Base-by-base conservation (phyloP, 495 filamentous ascomycete genomes). In the Penicillium paradoxum region DNA sequence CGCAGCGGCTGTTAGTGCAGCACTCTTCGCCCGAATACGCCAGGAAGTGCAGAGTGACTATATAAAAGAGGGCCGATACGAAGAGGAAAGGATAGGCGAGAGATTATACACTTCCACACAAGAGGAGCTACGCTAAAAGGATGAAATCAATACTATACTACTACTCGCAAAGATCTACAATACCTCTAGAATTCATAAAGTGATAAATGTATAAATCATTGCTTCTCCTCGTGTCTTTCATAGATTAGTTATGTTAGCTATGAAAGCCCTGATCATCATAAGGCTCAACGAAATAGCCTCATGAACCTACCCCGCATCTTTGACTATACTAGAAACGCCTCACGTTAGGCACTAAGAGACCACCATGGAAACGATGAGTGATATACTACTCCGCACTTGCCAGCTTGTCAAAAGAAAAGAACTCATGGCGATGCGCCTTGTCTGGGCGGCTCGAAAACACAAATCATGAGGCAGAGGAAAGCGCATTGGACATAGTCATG, bases 21-120 rank as follows among this genome's bases (percentile, higher is more conserved):
- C 56, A 42, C 34, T 55, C 14, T 52, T 48, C 51, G 34, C 56
- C 21, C 52, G 51, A 34, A 51, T 51, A 44, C 41, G 56, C 42
- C 52, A 59, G 47, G 51, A 59, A 30, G 56, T 59, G 24, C 56
- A 47, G 32, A 45, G 29, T 6, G 51, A 59, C 46, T 59, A 52
- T 18, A 19, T 27, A 18, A 52, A 59, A 38, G 1, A 11, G 17
- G 10, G 21, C 2, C 18, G 46, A 42, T 56, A 47, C 36, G 47
- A 51, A 51, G 17, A 22, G 8, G 33, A 32, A 21, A 45, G 48
- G 22, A 25, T 27, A 6, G 21, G n/a, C 13, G 40, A 43, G 40
- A 21, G 40, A 15, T 43, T 43, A 11, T 21, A 21, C 14, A 43
- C 14, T 43, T 44, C n/a, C 11, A 44, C 41, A 2, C 4, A 7